Base-by-base conservation (phyloP, 805 yeast genomes). In the Cyberlindnera mississippiensis region DNA sequence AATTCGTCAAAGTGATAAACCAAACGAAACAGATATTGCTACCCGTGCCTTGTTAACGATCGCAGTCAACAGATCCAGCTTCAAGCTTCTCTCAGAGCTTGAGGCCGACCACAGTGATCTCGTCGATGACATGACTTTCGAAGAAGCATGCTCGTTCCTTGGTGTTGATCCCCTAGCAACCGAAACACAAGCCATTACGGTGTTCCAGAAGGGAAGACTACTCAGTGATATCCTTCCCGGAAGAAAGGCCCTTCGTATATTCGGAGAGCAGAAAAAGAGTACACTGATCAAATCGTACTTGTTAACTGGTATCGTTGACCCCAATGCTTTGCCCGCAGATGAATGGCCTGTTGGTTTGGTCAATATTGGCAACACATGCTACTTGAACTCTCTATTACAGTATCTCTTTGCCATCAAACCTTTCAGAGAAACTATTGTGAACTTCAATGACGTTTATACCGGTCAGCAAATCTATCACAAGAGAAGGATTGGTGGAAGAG, bases 321-420 rank as follows among this genome's bases (percentile, higher is more conserved):
- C 79, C 4, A 64, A 72, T 9, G 61, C 73, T 2, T 61, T 85
- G 15, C 81, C 89, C 0, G 75, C 78, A 0, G 80, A 75, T 13
- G 73, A 76, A 37, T 81, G 91, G 77, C 99, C 99, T 0, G 86
- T 88, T 4, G 99, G 99, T 0, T 71, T 93, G 56, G 86, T 84
- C 62, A 93, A 93, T 59, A 90, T 89, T 48, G 99, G 99, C 18
- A 93, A 93, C 59, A 91, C 99, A 0, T 93, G 99, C 62, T 90
- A 90, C 53, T 69, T 93, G 61, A 91, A 93, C 60, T 91, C 98
- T 0, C 68, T 93, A 37, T 66, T 91, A 32, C 99, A 91, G 59
- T 91, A 84, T 56, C 91, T 88, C 61, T 93, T 89, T 66, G 84
- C 88, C 6, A 77, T 93, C 34, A 76, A 78, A 42, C 97, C 96